A percentile compares a stretch with the other conserved stretches of the same genome.
phyloP scores from a whole-genome alignment of 176 grass and related monocot species.

The Panicum miliaceum region DNA sequence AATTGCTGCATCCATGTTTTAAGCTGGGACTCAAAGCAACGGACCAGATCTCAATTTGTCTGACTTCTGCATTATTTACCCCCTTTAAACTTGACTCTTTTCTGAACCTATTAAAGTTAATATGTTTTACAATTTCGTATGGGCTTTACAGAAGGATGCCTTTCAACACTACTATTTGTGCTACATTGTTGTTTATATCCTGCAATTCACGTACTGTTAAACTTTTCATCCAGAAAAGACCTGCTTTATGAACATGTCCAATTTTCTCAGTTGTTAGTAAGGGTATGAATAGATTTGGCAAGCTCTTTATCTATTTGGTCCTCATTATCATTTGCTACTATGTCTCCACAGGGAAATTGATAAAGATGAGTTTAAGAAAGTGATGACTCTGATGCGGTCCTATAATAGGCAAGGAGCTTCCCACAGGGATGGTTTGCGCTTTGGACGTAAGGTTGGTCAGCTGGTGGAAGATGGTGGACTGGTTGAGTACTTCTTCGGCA shows the following conservation, averaged over 20 bases:
- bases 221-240: slow-evolving; percentile 43
- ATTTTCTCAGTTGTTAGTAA: slow-evolving; percentile 51
- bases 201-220: slow-evolving; percentile 51
- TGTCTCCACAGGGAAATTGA: slow-evolving; percentile 83
- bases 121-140: neutral
- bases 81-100: slow-evolving; percentile 17
- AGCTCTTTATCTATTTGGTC: slow-evolving; percentile 26
- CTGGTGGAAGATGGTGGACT: slow-evolving; percentile 80
- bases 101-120: neutral
- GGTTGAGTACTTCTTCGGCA: slow-evolving; percentile 91
- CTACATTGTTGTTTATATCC: slow-evolving; percentile 55
- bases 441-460: slow-evolving; percentile 72
- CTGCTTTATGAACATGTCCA: slow-evolving; percentile 41
- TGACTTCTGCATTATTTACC: slow-evolving; percentile 10
- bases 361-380: slow-evolving; percentile 96
- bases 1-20: neutral
- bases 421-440: slow-evolving; percentile 82
- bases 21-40: neutral
- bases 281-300: slow-evolving; percentile 48
- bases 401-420: slow-evolving; percentile 87
- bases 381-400: slow-evolving; percentile 90
- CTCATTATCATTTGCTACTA: slow-evolving; percentile 41
- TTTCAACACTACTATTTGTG: slow-evolving; percentile 18
- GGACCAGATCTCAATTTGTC: neutral
- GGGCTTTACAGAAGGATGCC: neutral